Evolutionary conservation across 2,329 filamentous ascomycete genomes (phyloP), one percentile per base, ranked within the genome.

Genomic region (Fusarium praegraminearum): DNA sequence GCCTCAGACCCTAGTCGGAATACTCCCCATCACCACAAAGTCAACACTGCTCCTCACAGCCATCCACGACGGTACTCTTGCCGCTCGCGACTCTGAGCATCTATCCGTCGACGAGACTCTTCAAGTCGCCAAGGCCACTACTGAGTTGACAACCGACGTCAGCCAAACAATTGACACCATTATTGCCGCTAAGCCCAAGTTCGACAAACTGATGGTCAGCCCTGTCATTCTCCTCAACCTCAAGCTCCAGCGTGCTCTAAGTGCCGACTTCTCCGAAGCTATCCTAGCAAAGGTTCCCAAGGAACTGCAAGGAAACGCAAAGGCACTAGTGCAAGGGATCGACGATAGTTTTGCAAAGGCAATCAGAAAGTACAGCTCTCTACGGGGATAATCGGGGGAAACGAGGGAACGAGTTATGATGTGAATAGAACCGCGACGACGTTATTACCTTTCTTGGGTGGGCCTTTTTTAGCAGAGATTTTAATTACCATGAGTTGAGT

Each of bases 161-260:
- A 78, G 82, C 67, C 55, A 69, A 33, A 80, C 81, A 6, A 76
- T 84, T 32, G 67, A 73, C 10, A 76, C 76, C n/a, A 72, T 85
- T 24, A 75, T 83, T 61, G 70, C 60, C 13, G 72, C 78, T 30
- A 83, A 84, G 74, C 77, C 74, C 22, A 81, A 83, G 65, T 86
- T 86, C 60, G 80, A 84, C 67, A 75, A 75, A 40, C 71, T 84
- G 8, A 54, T 83, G 2, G 67, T 85, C 36, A 78, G 76, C 47
- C 81, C 83, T 0, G 70, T 83, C 36, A 83, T 86, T 36, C 73
- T 83, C 40, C 44, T 82, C 18, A 81, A 80, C 61, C 69, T 87
- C 28, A 70, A 80, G 57, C 62, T 78, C 9, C 77, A 85, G 75
- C 78, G 80, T 70, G 65, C 71, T 2, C 81, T 83, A 0, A 82